Evolutionary conservation across 257 asterid genomes (phyloP).

Genomic region (Primulina huaijiensis): DNA sequence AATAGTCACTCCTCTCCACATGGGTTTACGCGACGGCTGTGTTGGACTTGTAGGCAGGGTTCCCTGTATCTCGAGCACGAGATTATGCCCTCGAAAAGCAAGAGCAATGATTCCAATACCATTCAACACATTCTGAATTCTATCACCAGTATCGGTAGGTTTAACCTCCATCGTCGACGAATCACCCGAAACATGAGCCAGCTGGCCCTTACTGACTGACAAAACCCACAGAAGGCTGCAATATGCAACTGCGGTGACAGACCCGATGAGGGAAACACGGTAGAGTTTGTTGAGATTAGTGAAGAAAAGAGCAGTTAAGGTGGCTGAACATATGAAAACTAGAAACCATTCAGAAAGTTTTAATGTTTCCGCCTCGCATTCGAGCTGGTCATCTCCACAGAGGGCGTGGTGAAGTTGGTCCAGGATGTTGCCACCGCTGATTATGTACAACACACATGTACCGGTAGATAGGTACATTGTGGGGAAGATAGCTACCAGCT

Average conservation of each 20-base stretch:
- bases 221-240: conserved; percentile 41
- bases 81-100: conserved; percentile 74
- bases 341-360: conserved; percentile 58
- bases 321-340: conserved; percentile 49
- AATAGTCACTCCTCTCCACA: conserved; percentile 63
- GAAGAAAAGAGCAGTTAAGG: conserved; percentile 44
- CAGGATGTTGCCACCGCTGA: conserved; percentile 49
- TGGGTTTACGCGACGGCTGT: conserved; percentile 33
- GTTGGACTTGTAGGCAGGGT: conserved; percentile 44
- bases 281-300: conserved; percentile 57
- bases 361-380: conserved; percentile 25
- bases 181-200: conserved; percentile 16
- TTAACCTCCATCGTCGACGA: neutral
- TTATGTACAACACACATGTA: conserved; percentile 48
- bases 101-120: conserved; percentile 46
- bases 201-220: conserved; percentile 32
- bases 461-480: conserved; percentile 66
- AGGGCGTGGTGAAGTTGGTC: conserved; percentile 31
- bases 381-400: conserved; percentile 19
- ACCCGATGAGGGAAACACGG: conserved; percentile 45
- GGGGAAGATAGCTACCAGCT: conserved; percentile 56
- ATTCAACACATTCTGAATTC: conserved; percentile 39
- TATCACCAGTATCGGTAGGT: neutral
- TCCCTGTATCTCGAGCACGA: conserved; percentile 82
- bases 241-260: conserved; percentile 40